A percentile compares a stretch with the other conserved stretches of the same genome.
phyloP scores from a whole-genome alignment of 768 basidiomycete species.

The Lanmaoa rubissima region DNA sequence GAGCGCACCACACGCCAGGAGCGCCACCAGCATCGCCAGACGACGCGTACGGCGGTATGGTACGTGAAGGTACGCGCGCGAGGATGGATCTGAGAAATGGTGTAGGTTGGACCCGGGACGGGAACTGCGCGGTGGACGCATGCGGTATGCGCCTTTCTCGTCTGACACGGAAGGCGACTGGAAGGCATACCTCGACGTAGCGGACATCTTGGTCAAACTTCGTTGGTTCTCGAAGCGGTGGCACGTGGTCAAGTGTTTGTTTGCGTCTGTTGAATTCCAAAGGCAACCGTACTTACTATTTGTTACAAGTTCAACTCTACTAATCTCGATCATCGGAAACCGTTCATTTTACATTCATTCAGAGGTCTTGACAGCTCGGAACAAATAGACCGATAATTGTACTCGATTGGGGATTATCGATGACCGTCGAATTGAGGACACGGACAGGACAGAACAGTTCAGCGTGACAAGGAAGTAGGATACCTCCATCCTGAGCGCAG shows the following conservation, averaged over 20 bases:
- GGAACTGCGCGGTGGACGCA: constrained; percentile 45
- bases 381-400: neutral
- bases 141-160: constrained; percentile 65
- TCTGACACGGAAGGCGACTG: constrained; percentile 62
- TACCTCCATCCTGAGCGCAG: neutral
- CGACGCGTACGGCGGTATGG: constrained; percentile 33
- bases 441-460: no score
- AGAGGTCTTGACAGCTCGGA: neutral
- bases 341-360: neutral
- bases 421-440: neutral
- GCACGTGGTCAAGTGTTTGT: constrained; percentile 1
- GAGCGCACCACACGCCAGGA: constrained; percentile 49
- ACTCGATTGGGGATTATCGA: neutral
- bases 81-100: constrained; percentile 12
- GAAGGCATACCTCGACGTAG: constrained; percentile 20
- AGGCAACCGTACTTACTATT: neutral
- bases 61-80: constrained; percentile 4
- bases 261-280: constrained; percentile 19
- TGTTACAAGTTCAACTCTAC: neutral
- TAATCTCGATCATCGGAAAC: no score
- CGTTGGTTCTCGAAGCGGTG: neutral
- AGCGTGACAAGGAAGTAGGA: neutral
- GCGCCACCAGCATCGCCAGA: constrained; percentile 42
- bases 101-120: constrained; percentile 19
- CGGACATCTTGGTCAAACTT: neutral